Evolutionary conservation across 805 yeast species (phyloP), one percentile per base, ranked within the genome.

Genomic region (Tetrapisispora pingtungensis): DNA sequence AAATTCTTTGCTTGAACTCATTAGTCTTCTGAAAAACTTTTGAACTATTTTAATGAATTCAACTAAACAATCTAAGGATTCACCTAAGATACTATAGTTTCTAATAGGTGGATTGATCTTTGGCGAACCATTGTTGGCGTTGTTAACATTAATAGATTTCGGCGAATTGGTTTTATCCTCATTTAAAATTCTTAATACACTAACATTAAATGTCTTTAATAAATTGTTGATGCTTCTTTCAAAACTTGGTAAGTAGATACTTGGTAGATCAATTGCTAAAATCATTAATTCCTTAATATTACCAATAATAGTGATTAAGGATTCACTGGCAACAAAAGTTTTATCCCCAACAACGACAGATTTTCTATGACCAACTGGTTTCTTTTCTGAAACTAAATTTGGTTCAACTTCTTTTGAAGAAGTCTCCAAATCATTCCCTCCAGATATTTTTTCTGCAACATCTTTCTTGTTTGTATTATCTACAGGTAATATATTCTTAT

Each of bases 271-370:
- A 20, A 72, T 69, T 17, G 77, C 67, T 15, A 88, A 66, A 1
- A 75, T 70, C 27, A 84, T 58, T 42, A 82, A 75, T 40, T 75
- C 78, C 41, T 71, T 73, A 2, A 81, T 55, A 10, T 67, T 51
- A 4, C 53, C 49, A 18, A 78, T 57, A 7, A 74, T 51, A 4
- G 62, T 55, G 4, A 69, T 56, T 7, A 72, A 63, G 0, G 81
- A 68, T n/a, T 69, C 69, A 34, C 83, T 76, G 1, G 81, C 74
- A 33, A 77, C 79, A 53, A 74, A 77, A 0, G 81, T 73, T 44
- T 73, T 71, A 34, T 74, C 77, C 18, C 72, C 77, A 33, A 81
- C 73, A 37, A 72, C 70, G 31, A 66, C 64, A 0, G 72, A 65
- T 48, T 68, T 63, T 43, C 65, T 61, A 36, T 66, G 67, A 7